Percentiles rank a stretch among this genome's conserved stretches.
Evolutionary conservation across 2,329 filamentous ascomycete species (phyloP).

Genomic region (Aschersonia sp.): DNA sequence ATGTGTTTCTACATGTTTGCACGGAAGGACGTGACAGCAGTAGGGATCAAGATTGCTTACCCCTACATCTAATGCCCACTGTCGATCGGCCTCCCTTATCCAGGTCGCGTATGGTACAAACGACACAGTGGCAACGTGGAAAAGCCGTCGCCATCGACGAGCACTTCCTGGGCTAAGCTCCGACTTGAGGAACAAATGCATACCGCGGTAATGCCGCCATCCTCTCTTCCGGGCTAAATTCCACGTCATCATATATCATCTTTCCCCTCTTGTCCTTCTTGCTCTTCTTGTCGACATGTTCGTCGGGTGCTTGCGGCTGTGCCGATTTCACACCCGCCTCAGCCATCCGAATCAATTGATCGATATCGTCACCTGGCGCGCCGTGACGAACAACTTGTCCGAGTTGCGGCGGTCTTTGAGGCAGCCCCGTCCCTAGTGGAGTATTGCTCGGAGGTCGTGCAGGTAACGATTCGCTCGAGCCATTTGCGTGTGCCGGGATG

Average conservation of each 20-base stretch:
- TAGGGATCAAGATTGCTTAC: no score
- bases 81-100: no score
- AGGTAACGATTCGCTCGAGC: conserved; percentile 25
- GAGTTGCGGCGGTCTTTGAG: conserved; percentile 25
- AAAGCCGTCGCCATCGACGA: no score
- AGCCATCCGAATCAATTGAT: conserved; percentile 49
- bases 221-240: conserved; percentile 75
- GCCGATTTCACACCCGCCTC: conserved; percentile 42
- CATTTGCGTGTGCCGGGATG: conserved; percentile 17
- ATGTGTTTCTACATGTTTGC: no score
- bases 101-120: no score
- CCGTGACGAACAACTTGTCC: conserved; percentile 10
- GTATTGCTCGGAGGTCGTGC: conserved; percentile 26
- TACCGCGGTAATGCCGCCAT: conserved; percentile 71
- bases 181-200: conserved; percentile 29
- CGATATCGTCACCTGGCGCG: conserved; percentile 42
- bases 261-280: conserved; percentile 53
- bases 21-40: no score
- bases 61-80: no score
- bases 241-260: conserved; percentile 72
- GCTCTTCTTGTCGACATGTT: conserved; percentile 39
- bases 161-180: not conserved
- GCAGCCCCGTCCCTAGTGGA: conserved; percentile 25
- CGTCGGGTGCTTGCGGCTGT: conserved; percentile 22
- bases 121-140: no score